Conservation (phyloP, 495 filamentous ascomycete species). For the Aspergillus steynii region DNA sequence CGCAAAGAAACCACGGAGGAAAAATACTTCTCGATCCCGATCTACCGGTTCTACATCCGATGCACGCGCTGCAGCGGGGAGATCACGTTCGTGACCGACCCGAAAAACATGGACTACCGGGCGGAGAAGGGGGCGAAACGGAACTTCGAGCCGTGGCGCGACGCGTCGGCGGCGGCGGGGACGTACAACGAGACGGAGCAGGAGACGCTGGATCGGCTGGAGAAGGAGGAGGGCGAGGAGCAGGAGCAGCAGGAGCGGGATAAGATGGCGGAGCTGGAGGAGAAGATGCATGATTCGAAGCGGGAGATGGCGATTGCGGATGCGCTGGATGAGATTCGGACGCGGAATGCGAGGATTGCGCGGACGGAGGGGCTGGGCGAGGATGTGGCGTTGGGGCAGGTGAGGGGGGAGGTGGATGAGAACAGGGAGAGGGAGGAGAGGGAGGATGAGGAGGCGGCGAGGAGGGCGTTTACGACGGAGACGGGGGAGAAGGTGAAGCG, state of each 20-base stretch:
- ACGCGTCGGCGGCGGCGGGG: slow-evolving; percentile 38
- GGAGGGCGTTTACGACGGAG: slow-evolving; percentile 71
- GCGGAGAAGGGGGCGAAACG: slow-evolving; percentile 85
- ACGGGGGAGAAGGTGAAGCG: slow-evolving; percentile 54
- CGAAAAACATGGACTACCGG: slow-evolving; percentile 89
- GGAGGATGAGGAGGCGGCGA: slow-evolving; percentile 86
- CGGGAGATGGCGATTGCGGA: slow-evolving; percentile 97
- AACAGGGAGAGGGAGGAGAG: slow-evolving; percentile 64
- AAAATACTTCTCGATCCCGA: slow-evolving; percentile 83
- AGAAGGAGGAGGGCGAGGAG: slow-evolving; percentile 67
- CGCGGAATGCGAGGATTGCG: slow-evolving; percentile 83
- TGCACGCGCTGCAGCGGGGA: slow-evolving; percentile 89
- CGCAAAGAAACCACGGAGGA: slow-evolving; percentile 93
- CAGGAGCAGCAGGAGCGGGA: slow-evolving; percentile 58
- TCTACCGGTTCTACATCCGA: slow-evolving; percentile 92
- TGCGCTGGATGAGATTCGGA: slow-evolving; percentile 91
- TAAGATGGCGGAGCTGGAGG: slow-evolving; percentile 77
- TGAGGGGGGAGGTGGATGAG: slow-evolving; percentile 52
- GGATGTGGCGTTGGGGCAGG: slow-evolving; percentile 46
- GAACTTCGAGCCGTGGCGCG: slow-evolving; percentile 90
- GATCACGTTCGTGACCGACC: slow-evolving; percentile 94
- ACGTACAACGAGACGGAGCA: slow-evolving; percentile 79
- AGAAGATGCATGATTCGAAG: slow-evolving; percentile 89
- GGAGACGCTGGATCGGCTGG: slow-evolving; percentile 79
- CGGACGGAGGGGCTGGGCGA: slow-evolving; percentile 60